phyloP scores from a whole-genome alignment of 163 green algal genomes.

The Coccomyxa subellipsoidea region DNA sequence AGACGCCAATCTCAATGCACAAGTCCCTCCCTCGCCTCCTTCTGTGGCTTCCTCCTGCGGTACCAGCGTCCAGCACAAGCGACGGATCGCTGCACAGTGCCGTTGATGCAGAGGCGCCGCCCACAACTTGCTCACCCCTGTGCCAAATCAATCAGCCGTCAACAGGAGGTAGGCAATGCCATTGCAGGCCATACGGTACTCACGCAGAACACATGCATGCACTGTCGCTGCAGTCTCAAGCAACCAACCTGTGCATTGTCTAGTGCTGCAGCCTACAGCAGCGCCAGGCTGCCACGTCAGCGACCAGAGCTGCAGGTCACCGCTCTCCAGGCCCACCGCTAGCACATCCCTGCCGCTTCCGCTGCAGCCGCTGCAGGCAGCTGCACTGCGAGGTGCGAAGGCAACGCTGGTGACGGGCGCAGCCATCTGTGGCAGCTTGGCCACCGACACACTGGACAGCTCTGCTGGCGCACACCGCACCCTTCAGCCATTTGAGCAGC shows the following conservation, averaged over 20 bases:
- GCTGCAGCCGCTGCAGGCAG: background rate
- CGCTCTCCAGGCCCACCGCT: constrained; percentile 65
- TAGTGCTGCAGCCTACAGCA: background rate
- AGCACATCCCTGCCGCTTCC: constrained; percentile 31
- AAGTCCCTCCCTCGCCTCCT: background rate
- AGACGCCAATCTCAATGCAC: constrained; percentile 41
- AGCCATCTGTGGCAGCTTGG: constrained; percentile 42
- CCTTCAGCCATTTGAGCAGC: no score
- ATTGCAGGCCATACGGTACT: no score
- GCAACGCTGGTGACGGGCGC: constrained; percentile 5
- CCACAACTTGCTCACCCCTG: constrained; percentile 32
- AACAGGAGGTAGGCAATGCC: background rate
- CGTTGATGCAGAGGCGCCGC: background rate
- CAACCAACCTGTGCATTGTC: background rate
- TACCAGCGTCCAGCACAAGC: constrained; percentile 25
- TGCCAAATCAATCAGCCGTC: background rate
- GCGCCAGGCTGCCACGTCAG: background rate
- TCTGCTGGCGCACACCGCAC: constrained; percentile 12
- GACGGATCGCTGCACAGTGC: constrained; percentile 48
- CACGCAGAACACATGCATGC: no score
- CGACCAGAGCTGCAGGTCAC: constrained; percentile 55
- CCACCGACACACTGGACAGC: constrained; percentile 50
- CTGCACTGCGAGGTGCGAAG: background rate
- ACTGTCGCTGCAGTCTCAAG: no score
- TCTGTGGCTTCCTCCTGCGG: background rate